Evolutionary conservation across 495 filamentous ascomycete species (phyloP).

Genomic region (Aspergillus funiculosus): DNA sequence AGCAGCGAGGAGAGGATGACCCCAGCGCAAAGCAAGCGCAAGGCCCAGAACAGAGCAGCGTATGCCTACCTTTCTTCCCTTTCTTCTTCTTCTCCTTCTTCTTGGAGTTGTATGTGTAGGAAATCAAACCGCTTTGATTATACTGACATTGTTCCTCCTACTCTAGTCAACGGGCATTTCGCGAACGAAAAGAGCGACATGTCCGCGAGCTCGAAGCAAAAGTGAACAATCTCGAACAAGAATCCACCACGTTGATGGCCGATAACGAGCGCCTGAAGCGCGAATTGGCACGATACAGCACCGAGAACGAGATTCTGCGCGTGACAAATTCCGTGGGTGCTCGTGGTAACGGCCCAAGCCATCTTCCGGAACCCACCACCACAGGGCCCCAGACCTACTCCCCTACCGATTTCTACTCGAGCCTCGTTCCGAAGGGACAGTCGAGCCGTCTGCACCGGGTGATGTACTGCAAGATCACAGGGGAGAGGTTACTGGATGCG

Average conservation of each 20-base stretch:
- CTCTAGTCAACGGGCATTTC: conserved; percentile 85
- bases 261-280: conserved; percentile 84
- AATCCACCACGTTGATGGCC: conserved; percentile 47
- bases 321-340: conserved; percentile 45
- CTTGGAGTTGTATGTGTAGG: too few relatives aligned
- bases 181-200: conserved; percentile 91
- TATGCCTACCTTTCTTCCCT: conserved; percentile 46
- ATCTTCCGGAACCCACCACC: conserved; percentile 26
- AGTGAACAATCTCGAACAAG: conserved; percentile 64
- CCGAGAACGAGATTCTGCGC: conserved; percentile 93
- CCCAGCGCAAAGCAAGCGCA: conserved; percentile 78
- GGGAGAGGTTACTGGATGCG: conserved; percentile 72
- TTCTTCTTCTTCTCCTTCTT: too few relatives aligned
- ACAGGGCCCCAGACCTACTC: conserved; percentile 70
- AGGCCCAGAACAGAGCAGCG: conserved; percentile 96
- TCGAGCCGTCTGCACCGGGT: conserved; percentile 60
- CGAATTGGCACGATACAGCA: conserved; percentile 69
- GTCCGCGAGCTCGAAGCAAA: conserved; percentile 89
- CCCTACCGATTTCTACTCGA: conserved; percentile 59
- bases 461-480: conserved; percentile 55
- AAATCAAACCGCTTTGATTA: too few relatives aligned
- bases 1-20: conserved; percentile 64
- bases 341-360: conserved; percentile 7
- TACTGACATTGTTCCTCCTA: too few relatives aligned
- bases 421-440: conserved; percentile 33